These are phyloP conservation scores for Dalbergia cultrata DNA, from an alignment of 306 rosid genomes.

Conservation along the genomic window DNA sequence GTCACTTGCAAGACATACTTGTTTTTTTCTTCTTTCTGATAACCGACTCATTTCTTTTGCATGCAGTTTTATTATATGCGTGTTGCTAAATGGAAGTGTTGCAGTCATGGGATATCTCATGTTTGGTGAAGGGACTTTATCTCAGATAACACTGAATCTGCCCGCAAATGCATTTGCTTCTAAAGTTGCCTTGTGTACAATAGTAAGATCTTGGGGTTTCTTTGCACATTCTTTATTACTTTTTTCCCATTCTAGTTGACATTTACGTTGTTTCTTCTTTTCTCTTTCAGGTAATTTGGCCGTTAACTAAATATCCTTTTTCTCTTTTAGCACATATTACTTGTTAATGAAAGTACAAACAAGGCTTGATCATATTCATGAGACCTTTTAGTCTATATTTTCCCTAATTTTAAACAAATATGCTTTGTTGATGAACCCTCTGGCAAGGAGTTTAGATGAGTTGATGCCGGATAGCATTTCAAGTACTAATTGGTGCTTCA, in stretches of 20 bases:
- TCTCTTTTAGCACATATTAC: neutral
- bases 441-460: conserved; percentile 87
- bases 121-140: conserved; percentile 70
- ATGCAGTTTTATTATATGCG: conserved; percentile 70
- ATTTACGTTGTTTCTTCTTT: conserved; percentile 43
- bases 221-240: neutral
- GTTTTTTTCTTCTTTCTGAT: conserved; percentile 30
- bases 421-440: conserved; percentile 84
- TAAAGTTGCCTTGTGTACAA: conserved; percentile 77
- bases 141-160: conserved; percentile 82
- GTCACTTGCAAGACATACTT: neutral
- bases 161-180: conserved; percentile 65
- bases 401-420: conserved; percentile 69
- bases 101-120: conserved; percentile 79
- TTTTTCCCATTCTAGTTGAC: neutral
- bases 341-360: conserved; percentile 23
- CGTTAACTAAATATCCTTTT: conserved; percentile 91
- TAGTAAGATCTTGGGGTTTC: conserved; percentile 55
- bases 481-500: conserved; percentile 62
- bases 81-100: conserved; percentile 65
- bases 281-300: conserved; percentile 73
- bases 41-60: conserved; percentile 23
- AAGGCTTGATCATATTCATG: conserved; percentile 30
- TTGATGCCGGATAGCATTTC: conserved; percentile 66
- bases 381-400: conserved; percentile 26